phyloP scores from a whole-genome alignment of 441 rosid species.

The Pelargonium hybrid region DNA sequence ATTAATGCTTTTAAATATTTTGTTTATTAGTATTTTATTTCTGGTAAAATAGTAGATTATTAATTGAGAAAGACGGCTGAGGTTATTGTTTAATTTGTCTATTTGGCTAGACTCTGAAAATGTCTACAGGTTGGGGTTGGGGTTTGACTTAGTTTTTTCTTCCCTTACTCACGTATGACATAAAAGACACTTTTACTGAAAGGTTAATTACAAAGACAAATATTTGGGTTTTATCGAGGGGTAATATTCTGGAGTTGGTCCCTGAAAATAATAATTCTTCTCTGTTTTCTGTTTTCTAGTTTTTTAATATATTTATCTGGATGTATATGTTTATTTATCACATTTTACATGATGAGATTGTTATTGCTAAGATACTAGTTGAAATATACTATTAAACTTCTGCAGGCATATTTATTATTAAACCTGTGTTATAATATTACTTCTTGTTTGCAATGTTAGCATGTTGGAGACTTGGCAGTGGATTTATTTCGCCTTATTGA shows the following conservation, averaged over 20 bases:
- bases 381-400: not conserved
- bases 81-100: not conserved
- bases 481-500: not conserved
- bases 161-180: not conserved
- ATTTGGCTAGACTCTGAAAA: not conserved
- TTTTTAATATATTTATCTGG: not conserved
- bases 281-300: too few species aligned
- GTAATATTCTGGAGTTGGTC: not conserved
- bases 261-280: not conserved
- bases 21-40: not conserved
- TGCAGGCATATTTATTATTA: not conserved
- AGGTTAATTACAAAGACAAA: not conserved
- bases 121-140: not conserved
- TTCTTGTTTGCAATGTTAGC: not conserved
- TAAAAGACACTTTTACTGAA: not conserved
- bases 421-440: not conserved
- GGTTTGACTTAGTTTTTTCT: not conserved
- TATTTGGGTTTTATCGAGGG: not conserved
- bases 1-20: not conserved
- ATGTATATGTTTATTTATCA: not conserved
- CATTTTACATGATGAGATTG: not conserved
- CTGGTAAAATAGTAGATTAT: not conserved
- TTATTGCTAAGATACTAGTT: not conserved
- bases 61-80: not conserved
- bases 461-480: not conserved